Conservation (phyloP, 768 basidiomycete genomes). For the Leccinum broughii region DNA sequence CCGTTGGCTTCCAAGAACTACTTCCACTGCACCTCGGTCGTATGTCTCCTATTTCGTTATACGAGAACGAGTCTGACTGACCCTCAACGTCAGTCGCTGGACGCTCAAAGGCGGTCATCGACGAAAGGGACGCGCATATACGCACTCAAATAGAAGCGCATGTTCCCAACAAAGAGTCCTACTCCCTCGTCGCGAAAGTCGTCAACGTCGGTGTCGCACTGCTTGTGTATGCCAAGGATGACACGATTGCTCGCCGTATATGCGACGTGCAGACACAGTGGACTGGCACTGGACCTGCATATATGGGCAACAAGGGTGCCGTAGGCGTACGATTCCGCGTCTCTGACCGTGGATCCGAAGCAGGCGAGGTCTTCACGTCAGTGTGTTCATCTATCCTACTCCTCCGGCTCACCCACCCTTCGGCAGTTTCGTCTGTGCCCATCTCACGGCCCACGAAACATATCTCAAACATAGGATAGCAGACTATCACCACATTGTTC, state of each 20-base stretch:
- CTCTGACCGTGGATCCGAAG: slow-evolving; percentile 48
- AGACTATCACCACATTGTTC: slow-evolving; percentile 82
- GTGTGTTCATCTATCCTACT: slow-evolving; percentile 30
- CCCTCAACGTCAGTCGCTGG: slow-evolving; percentile 62
- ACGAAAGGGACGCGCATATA: slow-evolving; percentile 70
- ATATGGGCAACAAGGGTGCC: slow-evolving; percentile 95
- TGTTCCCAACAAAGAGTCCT: slow-evolving; percentile 70
- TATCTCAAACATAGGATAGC: slow-evolving; percentile 65
- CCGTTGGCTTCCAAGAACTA: slow-evolving; percentile 92
- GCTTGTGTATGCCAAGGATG: slow-evolving; percentile 82
- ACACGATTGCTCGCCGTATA: slow-evolving; percentile 57
- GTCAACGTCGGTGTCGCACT: slow-evolving; percentile 88
- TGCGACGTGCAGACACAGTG: slow-evolving; percentile 71
- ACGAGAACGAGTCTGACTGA: slow-evolving; percentile 7
- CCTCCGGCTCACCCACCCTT: slow-evolving; percentile 2
- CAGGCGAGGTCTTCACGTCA: slow-evolving; percentile 84
- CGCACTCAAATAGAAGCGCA: slow-evolving; percentile 70
- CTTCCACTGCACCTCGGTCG: slow-evolving; percentile 85
- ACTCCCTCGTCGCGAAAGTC: slow-evolving; percentile 74
- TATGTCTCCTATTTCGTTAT: slow-evolving; percentile 42
- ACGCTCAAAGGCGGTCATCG: slow-evolving; percentile 66
- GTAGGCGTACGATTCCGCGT: slow-evolving; percentile 86
- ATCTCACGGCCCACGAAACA: slow-evolving; percentile 80
- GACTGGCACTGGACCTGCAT: slow-evolving; percentile 70
- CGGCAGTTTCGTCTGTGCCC: slow-evolving; percentile 85